A percentile compares a stretch with the other conserved stretches of the same genome.
Evolutionary conservation across 352 stramenopile genomes (phyloP).

Genomic region (Blastocystis sp.): DNA sequence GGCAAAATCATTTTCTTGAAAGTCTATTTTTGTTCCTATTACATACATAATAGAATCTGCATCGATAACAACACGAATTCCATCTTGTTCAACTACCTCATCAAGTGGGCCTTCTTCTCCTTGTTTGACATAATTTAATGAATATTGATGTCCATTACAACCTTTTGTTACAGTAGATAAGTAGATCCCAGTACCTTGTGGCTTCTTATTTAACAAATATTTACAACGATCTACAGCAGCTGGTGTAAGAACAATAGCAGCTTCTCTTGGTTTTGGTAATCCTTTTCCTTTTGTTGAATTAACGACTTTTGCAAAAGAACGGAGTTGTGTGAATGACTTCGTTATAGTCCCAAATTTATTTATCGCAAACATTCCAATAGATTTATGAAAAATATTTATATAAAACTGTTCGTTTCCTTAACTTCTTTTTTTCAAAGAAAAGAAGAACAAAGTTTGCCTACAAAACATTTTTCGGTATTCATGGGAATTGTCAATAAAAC

Average conservation of each 20-base stretch:
- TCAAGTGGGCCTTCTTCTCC: constrained; percentile 33
- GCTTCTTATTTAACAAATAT: constrained; percentile 31
- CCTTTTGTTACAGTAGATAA: constrained; percentile 29
- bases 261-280: constrained; percentile 5
- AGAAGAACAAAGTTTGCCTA: no score
- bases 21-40: constrained; percentile 36
- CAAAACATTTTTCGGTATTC: no score
- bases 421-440: background rate
- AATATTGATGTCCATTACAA: constrained; percentile 36
- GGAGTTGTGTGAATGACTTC: background rate
- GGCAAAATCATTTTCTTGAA: constrained; percentile 35
- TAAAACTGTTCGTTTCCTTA: constrained; percentile 1
- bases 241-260: constrained; percentile 3
- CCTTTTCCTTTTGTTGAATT: background rate
- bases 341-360: background rate
- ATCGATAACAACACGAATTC: constrained; percentile 28
- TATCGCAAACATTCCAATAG: constrained; percentile 13
- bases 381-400: background rate
- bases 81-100: constrained; percentile 30
- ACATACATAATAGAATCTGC: constrained; percentile 34
- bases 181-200: constrained; percentile 12
- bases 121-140: constrained; percentile 32
- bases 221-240: constrained; percentile 22
- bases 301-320: constrained; percentile 33
- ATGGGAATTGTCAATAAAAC: no score